phyloP scores from a whole-genome alignment of 1,284 basidiomycete species.

The Neolentinus lepideus region DNA sequence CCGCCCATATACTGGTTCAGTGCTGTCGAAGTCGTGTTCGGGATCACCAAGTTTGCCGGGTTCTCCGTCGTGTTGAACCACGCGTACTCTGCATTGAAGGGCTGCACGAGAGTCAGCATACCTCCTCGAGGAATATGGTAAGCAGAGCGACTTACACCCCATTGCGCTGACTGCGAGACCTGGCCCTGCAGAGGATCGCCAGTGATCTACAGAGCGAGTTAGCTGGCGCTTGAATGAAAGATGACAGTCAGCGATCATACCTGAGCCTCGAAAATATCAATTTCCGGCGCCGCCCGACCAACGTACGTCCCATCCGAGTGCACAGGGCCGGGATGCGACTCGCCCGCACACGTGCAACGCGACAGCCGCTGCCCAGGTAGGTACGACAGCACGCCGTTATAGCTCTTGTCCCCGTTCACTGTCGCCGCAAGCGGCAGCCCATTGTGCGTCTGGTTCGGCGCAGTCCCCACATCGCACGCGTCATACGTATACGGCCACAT shows the following conservation, averaged over 20 bases:
- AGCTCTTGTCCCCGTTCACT: slow-evolving; percentile 33
- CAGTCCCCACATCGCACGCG: slow-evolving; percentile 50
- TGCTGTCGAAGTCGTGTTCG: slow-evolving; percentile 30
- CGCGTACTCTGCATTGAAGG: slow-evolving; percentile 37
- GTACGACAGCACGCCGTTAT: slow-evolving; percentile 27
- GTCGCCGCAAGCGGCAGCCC: slow-evolving; percentile 31
- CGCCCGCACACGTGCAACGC: slow-evolving; percentile 47
- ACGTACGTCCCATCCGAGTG: slow-evolving; percentile 42
- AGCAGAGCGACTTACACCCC: slow-evolving; percentile 26
- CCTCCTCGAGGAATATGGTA: not conserved
- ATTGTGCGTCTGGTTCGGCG: slow-evolving; percentile 37
- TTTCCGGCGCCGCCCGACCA: slow-evolving; percentile 42
- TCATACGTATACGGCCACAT: slow-evolving; percentile 55
- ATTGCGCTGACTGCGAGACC: slow-evolving; percentile 40
- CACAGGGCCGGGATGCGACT: slow-evolving; percentile 50
- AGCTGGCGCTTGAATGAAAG: slow-evolving; percentile 10
- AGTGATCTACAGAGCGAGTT: slow-evolving; percentile 14
- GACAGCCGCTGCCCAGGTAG: slow-evolving; percentile 43
- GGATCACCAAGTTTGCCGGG: slow-evolving; percentile 36
- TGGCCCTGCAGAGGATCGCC: slow-evolving; percentile 19
- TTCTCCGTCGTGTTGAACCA: slow-evolving; percentile 37
- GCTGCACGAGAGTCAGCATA: slow-evolving; percentile 17
- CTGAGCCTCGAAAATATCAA: slow-evolving; percentile 41
- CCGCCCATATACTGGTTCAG: slow-evolving; percentile 49
- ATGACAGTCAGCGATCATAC: slow-evolving; percentile 27